These are phyloP conservation scores for Lolium multiflorum DNA, from an alignment of 176 grass and related monocot genomes.

Conservation along the genomic window DNA sequence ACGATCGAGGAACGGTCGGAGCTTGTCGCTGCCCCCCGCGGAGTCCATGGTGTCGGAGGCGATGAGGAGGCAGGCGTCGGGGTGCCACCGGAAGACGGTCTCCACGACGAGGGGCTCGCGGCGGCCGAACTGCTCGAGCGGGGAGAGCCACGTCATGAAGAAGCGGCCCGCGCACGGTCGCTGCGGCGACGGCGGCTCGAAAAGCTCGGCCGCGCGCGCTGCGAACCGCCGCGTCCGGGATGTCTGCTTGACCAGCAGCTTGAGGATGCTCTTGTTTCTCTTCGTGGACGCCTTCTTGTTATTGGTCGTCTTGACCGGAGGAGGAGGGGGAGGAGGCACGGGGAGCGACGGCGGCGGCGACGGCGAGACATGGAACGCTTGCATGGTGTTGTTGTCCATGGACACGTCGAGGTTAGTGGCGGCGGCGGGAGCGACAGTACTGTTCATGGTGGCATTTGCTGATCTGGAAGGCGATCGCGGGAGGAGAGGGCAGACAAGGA, in stretches of 20 bases:
- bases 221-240: conserved; percentile 54
- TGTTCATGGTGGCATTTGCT: not conserved
- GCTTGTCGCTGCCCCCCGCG: conserved; percentile 38
- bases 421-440: not conserved
- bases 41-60: conserved; percentile 81
- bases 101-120: conserved; percentile 76
- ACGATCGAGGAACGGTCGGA: conserved; percentile 63
- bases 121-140: conserved; percentile 62
- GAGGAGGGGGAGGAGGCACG: not conserved
- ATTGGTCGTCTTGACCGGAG: not conserved
- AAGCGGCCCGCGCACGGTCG: conserved; percentile 57
- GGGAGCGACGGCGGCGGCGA: not conserved
- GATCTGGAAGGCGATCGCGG: conserved; percentile 4
- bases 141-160: conserved; percentile 88
- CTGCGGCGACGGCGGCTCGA: not conserved
- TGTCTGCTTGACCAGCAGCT: conserved; percentile 33
- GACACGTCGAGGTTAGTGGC: conserved; percentile 18
- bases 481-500: conserved; percentile 54
- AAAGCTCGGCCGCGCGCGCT: conserved; percentile 56
- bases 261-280: conserved; percentile 51
- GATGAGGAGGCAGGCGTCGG: conserved; percentile 71
- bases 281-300: conserved; percentile 38
- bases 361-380: conserved; percentile 13
- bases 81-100: conserved; percentile 87
- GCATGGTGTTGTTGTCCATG: conserved; percentile 28